Base-by-base conservation (phyloP, 2,329 filamentous ascomycete species). In the Colletotrichum lindemuthianum region DNA sequence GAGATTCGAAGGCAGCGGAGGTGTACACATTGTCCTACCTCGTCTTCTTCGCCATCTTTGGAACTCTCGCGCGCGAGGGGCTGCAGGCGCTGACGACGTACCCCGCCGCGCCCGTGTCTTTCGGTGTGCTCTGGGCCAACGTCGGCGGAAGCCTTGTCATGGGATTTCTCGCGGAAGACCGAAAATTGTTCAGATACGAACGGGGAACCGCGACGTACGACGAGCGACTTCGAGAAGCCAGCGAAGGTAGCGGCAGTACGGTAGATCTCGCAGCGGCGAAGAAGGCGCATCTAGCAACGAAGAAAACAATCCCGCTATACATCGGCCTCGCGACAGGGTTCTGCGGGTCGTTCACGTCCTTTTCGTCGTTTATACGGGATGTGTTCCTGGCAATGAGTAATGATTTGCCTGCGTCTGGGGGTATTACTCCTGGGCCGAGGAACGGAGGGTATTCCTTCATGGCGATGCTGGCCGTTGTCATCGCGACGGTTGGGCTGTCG, bases 301-400 rank as follows among this genome's bases (percentile, higher is more conserved):
- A 97, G 74, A 97, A 96, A 80, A 92, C 91, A 0, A 91, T 97
- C 34, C 94, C 95, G 0, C 82, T 97, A 0, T 97, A 96, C 73
- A 90, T 97, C 63, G 94, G 92, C 54, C 86, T 97, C 6, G 87
- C 92, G 0, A 97, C 91, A 0, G 95, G 91, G 10, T 96, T 96
- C 76, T 97, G 93, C 72, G 92, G 95, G 67, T 94, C 91, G 69
- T 92, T 96, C 72, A 97, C 94, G 0, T 94, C 91, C 9, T 97
- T 97, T 77, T 97, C 93, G 0, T 88, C 90, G 16, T 96, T 97
- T 73, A 89, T 94, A 50, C 86, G 92, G 7, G 94, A 97, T 71
- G 78, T 84, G 12, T 97, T 96, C 73, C 84, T 97, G 24, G 90
- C 92, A 0, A 78, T 96, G 15, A 89, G 92, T 4, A 96, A 97